Percentiles rank a stretch among this genome's conserved stretches.
Evolutionary conservation across 2,329 filamentous ascomycete species (phyloP).

Genomic region (Xylariaceae sp.): DNA sequence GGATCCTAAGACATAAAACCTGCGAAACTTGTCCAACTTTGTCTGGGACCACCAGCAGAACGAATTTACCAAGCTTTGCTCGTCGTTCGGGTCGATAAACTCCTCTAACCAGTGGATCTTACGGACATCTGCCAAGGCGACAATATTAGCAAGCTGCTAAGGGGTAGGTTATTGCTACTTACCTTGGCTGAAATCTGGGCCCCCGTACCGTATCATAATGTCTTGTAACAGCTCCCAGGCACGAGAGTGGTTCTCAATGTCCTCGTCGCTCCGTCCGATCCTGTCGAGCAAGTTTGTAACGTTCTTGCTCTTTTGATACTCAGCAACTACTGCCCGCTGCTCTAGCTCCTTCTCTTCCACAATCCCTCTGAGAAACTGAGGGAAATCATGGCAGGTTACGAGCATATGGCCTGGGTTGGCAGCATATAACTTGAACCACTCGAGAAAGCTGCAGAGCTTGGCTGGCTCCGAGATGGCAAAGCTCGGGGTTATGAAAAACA

Average conservation of each 20-base stretch:
- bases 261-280: slow-evolving; percentile 13
- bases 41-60: slow-evolving; percentile 53
- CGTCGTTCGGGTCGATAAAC: slow-evolving; percentile 51
- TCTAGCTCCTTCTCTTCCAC: slow-evolving; percentile 30
- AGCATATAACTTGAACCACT: slow-evolving; percentile 33
- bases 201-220: slow-evolving; percentile 24
- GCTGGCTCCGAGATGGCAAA: slow-evolving; percentile 43
- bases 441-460: slow-evolving; percentile 34
- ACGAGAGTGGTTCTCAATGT: slow-evolving; percentile 20
- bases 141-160: too few species aligned
- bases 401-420: slow-evolving; percentile 27
- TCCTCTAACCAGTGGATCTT: slow-evolving; percentile 42
- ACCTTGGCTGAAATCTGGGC: slow-evolving; percentile 31
- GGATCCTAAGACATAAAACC: slow-evolving; percentile 52
- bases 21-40: slow-evolving; percentile 46
- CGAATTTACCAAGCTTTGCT: slow-evolving; percentile 58
- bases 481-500: slow-evolving; percentile 45
- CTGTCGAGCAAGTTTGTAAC: slow-evolving; percentile 13
- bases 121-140: slow-evolving; percentile 15
- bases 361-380: slow-evolving; percentile 32
- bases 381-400: slow-evolving; percentile 33
- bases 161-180: neutral
- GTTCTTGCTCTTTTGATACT: slow-evolving; percentile 15
- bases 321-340: slow-evolving; percentile 10
- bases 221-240: slow-evolving; percentile 25